Base-by-base conservation (phyloP, 352 stramenopile species). In the Elongisporangium undulatum region DNA sequence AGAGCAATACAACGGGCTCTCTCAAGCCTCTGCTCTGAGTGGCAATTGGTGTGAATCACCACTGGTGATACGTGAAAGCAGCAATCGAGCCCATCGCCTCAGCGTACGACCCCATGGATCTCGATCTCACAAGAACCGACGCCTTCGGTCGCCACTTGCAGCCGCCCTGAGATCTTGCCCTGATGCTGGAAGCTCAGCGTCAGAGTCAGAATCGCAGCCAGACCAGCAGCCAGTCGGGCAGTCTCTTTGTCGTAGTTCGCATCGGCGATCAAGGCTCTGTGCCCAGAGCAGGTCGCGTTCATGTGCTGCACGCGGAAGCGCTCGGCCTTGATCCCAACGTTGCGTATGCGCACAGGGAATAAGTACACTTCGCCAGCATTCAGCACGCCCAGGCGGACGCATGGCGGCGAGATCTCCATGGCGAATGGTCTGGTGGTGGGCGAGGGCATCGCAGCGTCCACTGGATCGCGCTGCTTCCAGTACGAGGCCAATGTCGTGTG, bases 241-340 rank as follows among this genome's bases (percentile, higher is more conserved):
- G 69, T 61, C 22, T 90, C 75, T 26, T 72, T 83, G 45, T 93
- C 77, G 59, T 85, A 90, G 21, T 58, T 75, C 10, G 70, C 77
- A 53, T 87, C 67, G 2, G 79, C 74, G 10, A 88, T 80, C 2
- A 54, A 63, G 0, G 81, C 80, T 0, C 69, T 61, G 16, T 74
- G 67, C 4, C 70, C 71, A 15, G 72, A 74, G 55, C 68, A 72
- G 4, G 73, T 77, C 4, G 71, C 75, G 7, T 51, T 59, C 7
- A 89, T 61, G n/a, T 66, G 57, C 26, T 83, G 74, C 4, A 89
- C 77, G 19, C 81, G 81, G 52, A 87, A 93, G 8, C 81, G 83
- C 39, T 93, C 77, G 49, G 89, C 74, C 55, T 72, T 81, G 26
- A 64, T 73, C 3, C 79, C 81, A 15, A 93, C 71, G 34, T 93